Base-by-base conservation (phyloP, 495 filamentous ascomycete species). In the Aspergillus sclerotiicarbonarius region DNA sequence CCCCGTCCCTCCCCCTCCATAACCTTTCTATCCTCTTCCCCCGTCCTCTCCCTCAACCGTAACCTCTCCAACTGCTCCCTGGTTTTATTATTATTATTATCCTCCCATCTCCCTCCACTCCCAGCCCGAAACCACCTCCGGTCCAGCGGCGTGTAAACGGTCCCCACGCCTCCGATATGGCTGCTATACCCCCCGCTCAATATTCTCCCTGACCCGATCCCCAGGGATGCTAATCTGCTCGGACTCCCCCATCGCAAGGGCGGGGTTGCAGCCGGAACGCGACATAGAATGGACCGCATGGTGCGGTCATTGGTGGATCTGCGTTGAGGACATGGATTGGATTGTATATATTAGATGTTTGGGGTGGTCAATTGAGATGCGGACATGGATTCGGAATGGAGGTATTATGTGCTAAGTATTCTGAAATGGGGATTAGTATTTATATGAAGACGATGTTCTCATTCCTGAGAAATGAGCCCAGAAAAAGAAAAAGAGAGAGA, bases 1-100 rank as follows among this genome's bases (percentile, higher is more conserved):
- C 41, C 49, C 51, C 18, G n/a, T 46, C 12, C 15, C 43, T 53
- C 51, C 35, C 48, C 47, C 10, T 56, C 52, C 32, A 32, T 30
- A 52, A 39, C 18, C 43, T 52, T 55, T n/a, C 30, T 9, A 6
- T 16, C 25, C 13, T 19, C 44, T 41, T 35, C 21, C 25, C 62
- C 73, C 33, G 74, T 31, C 32, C 10, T 29, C 41, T 45, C 29
- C 12, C 19, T 39, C 19, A 39, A 6, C 5, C 37, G 7, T 18
- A 57, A 37, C 20, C 58, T 20, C 10, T 56, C 56, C 15, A 59
- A 41, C 39, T 61, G 54, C 18, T 62, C 21, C 4, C 37, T n/a
- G 8, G 33, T 37, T 2, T 61, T 43, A 2, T 60, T 46, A 7
- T n/a, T 9, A 51, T 51, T 13, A 35, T 13, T 35, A 2, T 35